phyloP scores from a whole-genome alignment of 108 stramenopile species.

The Cyclotella atomus region DNA sequence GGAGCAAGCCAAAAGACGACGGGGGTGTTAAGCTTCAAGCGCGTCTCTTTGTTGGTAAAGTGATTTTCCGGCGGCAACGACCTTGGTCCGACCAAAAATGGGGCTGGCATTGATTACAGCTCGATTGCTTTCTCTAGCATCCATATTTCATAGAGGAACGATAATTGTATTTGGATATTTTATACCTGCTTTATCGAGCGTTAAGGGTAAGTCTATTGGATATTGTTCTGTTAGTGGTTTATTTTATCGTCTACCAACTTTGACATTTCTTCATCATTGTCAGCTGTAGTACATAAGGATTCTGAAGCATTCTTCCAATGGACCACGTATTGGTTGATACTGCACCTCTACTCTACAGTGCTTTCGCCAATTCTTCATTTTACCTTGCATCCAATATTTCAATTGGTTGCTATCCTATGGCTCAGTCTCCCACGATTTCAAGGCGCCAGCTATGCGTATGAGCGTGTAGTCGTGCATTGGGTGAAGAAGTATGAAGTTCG shows the following conservation, averaged over 20 bases:
- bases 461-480: slow-evolving; percentile 35
- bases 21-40: no score
- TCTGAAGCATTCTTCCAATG: slow-evolving; percentile 45
- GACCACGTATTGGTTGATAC: slow-evolving; percentile 50
- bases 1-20: no score
- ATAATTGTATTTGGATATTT: slow-evolving; percentile 44
- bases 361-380: slow-evolving; percentile 41
- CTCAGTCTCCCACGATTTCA: slow-evolving; percentile 44
- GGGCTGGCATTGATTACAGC: not conserved
- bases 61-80: not conserved
- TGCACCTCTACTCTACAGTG: slow-evolving; percentile 35
- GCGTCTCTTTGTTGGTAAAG: not conserved
- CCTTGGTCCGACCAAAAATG: not conserved
- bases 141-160: slow-evolving; percentile 5
- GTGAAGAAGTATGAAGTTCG: slow-evolving; percentile 34
- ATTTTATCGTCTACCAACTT: not conserved
- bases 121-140: slow-evolving; percentile 17
- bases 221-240: not conserved
- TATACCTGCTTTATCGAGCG: slow-evolving; percentile 46
- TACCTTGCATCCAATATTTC: slow-evolving; percentile 42
- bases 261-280: not conserved
- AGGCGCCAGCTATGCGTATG: slow-evolving; percentile 45
- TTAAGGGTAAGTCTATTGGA: slow-evolving; percentile 26
- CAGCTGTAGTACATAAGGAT: slow-evolving; percentile 45
- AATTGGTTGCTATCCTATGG: slow-evolving; percentile 42